Evolutionary conservation across 1,139 yeast species (phyloP).

Genomic region (Kodamaea arcana): DNA sequence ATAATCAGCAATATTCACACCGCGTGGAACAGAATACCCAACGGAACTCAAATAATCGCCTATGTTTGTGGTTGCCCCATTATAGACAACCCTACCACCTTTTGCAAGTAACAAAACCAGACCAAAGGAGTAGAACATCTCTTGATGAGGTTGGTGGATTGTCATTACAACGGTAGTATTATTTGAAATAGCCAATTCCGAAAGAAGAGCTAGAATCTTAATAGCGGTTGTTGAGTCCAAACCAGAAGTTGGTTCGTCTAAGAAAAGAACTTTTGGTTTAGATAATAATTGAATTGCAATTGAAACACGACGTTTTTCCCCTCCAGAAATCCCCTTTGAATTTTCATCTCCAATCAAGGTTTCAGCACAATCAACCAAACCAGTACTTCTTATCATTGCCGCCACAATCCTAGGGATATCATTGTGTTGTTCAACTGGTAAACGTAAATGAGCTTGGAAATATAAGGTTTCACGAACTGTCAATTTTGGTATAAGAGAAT

Average conservation of each 20-base stretch:
- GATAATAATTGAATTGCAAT: constrained; percentile 23
- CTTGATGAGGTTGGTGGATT: constrained; percentile 24
- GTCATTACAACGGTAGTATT: constrained; percentile 22
- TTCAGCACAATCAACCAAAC: constrained; percentile 24
- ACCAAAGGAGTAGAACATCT: constrained; percentile 19
- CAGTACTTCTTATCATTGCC: constrained; percentile 17
- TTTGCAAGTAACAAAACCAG: constrained; percentile 20
- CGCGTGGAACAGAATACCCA: constrained; percentile 14
- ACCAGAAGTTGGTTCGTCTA: constrained; percentile 27
- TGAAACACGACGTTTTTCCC: constrained; percentile 23
- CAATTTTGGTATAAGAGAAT: constrained; percentile 19
- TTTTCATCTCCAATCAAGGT: constrained; percentile 19
- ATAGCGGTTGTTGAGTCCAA: constrained; percentile 22
- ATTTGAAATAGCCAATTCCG: constrained; percentile 13
- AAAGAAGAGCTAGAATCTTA: constrained; percentile 15
- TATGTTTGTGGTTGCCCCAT: constrained; percentile 14
- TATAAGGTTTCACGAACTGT: constrained; percentile 24
- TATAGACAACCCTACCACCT: constrained; percentile 20
- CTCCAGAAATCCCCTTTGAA: constrained; percentile 24
- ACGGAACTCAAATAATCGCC: constrained; percentile 11
- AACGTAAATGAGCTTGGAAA: constrained; percentile 21
- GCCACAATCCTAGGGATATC: constrained; percentile 15
- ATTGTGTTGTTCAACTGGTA: constrained; percentile 16
- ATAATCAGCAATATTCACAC: constrained; percentile 17
- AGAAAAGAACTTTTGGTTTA: constrained; percentile 21